Evolutionary conservation across 2,329 filamentous ascomycete species (phyloP), one percentile per base, ranked within the genome.

Genomic region (Lanzia echinophila): DNA sequence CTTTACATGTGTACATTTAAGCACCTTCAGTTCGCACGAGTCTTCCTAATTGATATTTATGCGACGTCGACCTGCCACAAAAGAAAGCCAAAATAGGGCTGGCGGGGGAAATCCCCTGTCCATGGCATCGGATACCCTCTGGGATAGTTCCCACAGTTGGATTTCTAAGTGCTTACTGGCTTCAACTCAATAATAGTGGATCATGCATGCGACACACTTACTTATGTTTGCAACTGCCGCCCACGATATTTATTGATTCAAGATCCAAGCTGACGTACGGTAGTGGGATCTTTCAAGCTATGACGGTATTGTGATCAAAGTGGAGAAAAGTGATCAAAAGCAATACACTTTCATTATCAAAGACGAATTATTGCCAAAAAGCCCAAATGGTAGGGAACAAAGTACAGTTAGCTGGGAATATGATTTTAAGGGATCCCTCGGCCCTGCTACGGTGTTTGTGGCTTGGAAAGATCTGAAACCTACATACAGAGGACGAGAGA

Each of bases 331-430:
- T 17, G 86, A 88, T 64, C 74, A 75, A 48, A 89, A 87, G 65
- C 75, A 73, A 19, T 94, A 91, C 67, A 89, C 87, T 0, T 71
- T 95, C 56, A 84, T 81, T 4, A 68, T 95, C 57, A 94, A 91
- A 69, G 86, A 94, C 65, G 74, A 80, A 52, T 67, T 88, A 3
- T 73, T 82, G 0, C 75, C 78, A 1, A 75, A 69, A 42, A 73
- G 78, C 11, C 74, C 79, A 3, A 81, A 84, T 62, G 86, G 86
- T 1, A 73, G 86, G n/a, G 86, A 91, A 61, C 80, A 85, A 69
- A 82, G 85, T 47, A 83, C 82, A 0, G 65, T 90, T 4, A 87
- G 79, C 45, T 94, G 86, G 79, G 88, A 95, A 69, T 84, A 78
- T 58, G 82, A 87, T 61, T 90, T 92, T 53, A 61, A 63, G 7